These are phyloP conservation scores for Tylopilus sp. DNA, from an alignment of 1,284 basidiomycete genomes.

Conservation along the genomic window DNA sequence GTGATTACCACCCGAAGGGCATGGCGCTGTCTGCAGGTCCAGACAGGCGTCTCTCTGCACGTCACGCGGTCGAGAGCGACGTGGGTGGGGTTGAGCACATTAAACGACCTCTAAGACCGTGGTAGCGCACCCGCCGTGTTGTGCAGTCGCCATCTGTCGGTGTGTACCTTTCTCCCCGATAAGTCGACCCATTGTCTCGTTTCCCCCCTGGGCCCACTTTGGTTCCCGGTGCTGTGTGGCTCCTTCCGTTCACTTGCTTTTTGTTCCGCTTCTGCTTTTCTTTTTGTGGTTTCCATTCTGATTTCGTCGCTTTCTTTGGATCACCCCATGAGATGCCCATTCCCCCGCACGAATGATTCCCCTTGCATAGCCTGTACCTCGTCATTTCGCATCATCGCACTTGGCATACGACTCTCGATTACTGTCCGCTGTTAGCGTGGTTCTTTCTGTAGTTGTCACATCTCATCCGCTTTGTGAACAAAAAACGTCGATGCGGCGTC, in stretches of 20 bases:
- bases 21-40: constrained; percentile 10
- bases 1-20: constrained; percentile 17
- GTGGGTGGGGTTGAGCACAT: constrained; percentile 29
- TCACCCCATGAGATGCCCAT: constrained; percentile 13
- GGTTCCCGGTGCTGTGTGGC: background rate
- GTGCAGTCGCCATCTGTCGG: background rate
- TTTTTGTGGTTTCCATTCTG: background rate
- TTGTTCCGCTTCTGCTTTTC: background rate
- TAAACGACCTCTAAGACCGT: constrained; percentile 33
- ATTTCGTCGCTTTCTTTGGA: constrained; percentile 11
- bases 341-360: constrained; percentile 21
- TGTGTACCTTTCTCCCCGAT: background rate
- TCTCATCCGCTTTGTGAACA: background rate
- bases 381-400: constrained; percentile 11
- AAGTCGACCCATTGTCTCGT: background rate
- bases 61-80: constrained; percentile 23
- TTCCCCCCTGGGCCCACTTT: background rate
- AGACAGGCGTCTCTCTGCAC: constrained; percentile 21
- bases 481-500: background rate
- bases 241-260: background rate
- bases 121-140: constrained; percentile 23
- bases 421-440: background rate
- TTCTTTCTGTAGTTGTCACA: constrained; percentile 13
- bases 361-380: constrained; percentile 16
- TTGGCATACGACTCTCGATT: constrained; percentile 1